A percentile compares a stretch with the other conserved stretches of the same genome.
These are phyloP conservation scores for Wickerhamia fluorescens DNA, from an alignment of 805 yeast species.

Conservation along the genomic window DNA sequence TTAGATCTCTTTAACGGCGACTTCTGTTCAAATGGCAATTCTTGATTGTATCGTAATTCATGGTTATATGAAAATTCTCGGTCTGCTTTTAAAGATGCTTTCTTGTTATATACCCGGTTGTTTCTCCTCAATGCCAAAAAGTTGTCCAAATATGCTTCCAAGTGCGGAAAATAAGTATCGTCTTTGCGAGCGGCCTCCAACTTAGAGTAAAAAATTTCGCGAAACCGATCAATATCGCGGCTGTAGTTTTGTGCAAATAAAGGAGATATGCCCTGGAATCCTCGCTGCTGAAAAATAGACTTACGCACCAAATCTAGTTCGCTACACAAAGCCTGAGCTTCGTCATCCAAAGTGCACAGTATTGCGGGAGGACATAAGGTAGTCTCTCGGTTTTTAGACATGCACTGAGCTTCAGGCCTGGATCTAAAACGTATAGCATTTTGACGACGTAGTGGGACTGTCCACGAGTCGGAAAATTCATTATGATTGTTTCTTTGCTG, in stretches of 20 bases:
- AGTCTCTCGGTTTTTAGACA: neutral
- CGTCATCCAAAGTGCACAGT: slow-evolving; percentile 4
- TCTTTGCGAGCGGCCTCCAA: neutral
- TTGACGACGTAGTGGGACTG: slow-evolving; percentile 24
- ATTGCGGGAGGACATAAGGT: neutral
- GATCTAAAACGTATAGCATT: slow-evolving; percentile 21
- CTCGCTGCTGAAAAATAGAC: neutral
- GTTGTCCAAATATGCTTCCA: slow-evolving; percentile 6
- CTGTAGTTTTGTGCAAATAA: neutral
- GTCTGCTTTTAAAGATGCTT: too few relatives aligned
- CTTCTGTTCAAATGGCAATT: too few relatives aligned
- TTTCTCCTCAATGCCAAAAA: slow-evolving; percentile 3
- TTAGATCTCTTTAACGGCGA: too few relatives aligned
- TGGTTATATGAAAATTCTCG: too few relatives aligned
- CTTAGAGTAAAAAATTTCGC: slow-evolving; percentile 2
- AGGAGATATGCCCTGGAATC: slow-evolving; percentile 4
- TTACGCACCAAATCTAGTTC: slow-evolving; percentile 6
- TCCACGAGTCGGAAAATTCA: slow-evolving; percentile 4
- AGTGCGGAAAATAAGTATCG: slow-evolving; percentile 1
- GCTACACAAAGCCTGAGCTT: slow-evolving; percentile 7
- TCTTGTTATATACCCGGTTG: neutral
- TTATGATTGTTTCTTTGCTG: slow-evolving; percentile 9
- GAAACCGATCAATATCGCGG: neutral
- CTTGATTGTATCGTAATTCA: too few relatives aligned
- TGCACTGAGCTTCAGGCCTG: too few relatives aligned